Evolutionary conservation across 179 eudicot species (phyloP).

Genomic region (Actinidia chinensis): DNA sequence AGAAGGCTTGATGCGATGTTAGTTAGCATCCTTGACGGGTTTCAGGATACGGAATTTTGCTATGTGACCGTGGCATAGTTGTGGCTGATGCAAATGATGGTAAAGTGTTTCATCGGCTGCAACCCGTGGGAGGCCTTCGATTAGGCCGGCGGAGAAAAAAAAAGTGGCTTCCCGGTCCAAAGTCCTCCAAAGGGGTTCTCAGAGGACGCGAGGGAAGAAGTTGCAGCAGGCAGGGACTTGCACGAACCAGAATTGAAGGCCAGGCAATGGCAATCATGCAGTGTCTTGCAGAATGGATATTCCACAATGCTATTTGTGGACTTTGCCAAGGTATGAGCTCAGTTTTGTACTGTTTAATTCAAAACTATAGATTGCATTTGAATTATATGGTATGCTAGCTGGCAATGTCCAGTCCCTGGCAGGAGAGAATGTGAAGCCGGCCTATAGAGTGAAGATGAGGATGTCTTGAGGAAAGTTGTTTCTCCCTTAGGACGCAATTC

Average conservation of each 20-base stretch:
- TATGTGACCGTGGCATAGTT: slow-evolving; percentile 63
- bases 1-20: slow-evolving; percentile 88
- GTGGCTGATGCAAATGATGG: slow-evolving; percentile 47
- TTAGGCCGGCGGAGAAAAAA: slow-evolving; percentile 92
- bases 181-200: slow-evolving; percentile 72
- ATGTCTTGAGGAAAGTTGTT: too few species aligned
- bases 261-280: slow-evolving; percentile 88
- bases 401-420: too few species aligned
- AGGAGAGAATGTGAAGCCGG: too few species aligned
- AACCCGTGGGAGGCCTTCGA: slow-evolving; percentile 68
- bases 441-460: too few species aligned
- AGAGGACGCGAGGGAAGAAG: slow-evolving; percentile 70
- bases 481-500: too few species aligned
- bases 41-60: slow-evolving; percentile 78
- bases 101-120: slow-evolving; percentile 28
- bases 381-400: too few species aligned
- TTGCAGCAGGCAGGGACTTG: slow-evolving; percentile 89
- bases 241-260: slow-evolving; percentile 89
- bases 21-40: slow-evolving; percentile 80
- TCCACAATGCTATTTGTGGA: slow-evolving; percentile 71
- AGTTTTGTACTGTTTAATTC: neutral
- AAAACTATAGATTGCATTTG: too few species aligned
- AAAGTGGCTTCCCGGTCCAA: slow-evolving; percentile 96
- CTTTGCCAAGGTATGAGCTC: slow-evolving; percentile 68
- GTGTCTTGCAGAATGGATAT: slow-evolving; percentile 96